phyloP scores from a whole-genome alignment of 2,329 filamentous ascomycete genomes.

The Beauveria australis region DNA sequence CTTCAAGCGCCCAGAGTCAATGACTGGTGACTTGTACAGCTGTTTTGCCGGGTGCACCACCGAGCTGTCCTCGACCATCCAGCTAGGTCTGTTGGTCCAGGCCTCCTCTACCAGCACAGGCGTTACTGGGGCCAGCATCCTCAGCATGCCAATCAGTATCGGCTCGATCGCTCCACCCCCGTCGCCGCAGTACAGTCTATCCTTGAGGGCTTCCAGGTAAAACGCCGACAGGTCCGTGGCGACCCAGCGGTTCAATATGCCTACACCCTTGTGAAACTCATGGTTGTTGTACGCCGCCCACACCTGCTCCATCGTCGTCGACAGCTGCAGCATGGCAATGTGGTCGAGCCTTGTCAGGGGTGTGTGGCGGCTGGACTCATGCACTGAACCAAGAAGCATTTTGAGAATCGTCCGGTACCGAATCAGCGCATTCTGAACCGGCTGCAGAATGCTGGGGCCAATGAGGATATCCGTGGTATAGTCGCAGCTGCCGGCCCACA shows the following conservation, averaged over 20 bases:
- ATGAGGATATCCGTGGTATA: slow-evolving; percentile 84
- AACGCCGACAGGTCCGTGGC: slow-evolving; percentile 80
- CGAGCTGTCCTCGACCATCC: slow-evolving; percentile 44
- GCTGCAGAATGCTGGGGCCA: slow-evolving; percentile 66
- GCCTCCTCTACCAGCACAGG: slow-evolving; percentile 82
- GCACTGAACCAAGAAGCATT: slow-evolving; percentile 74
- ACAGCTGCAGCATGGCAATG: slow-evolving; percentile 69
- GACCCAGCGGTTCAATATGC: slow-evolving; percentile 71
- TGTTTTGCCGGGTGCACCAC: slow-evolving; percentile 36
- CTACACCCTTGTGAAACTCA: slow-evolving; percentile 75
- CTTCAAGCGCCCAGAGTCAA: slow-evolving; percentile 32
- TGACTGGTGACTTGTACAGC: slow-evolving; percentile 36
- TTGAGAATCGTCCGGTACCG: slow-evolving; percentile 88
- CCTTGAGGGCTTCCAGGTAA: slow-evolving; percentile 89
- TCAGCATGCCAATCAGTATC: slow-evolving; percentile 64
- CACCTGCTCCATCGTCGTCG: slow-evolving; percentile 56
- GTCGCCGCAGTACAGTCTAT: slow-evolving; percentile 79
- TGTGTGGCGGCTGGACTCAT: slow-evolving; percentile 40
- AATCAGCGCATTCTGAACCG: slow-evolving; percentile 66
- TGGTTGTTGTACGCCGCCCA: slow-evolving; percentile 57
- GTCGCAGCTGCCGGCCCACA: slow-evolving; percentile 89
- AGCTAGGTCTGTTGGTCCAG: slow-evolving; percentile 66
- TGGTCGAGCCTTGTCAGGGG: slow-evolving; percentile 57
- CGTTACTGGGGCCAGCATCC: slow-evolving; percentile 73
- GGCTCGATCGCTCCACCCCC: slow-evolving; percentile 55